Percentiles rank a stretch among this genome's conserved stretches.
Evolutionary conservation across 192 early-diverging fungal genomes (phyloP).

Genomic region (Globomyces pollinis-pini): DNA sequence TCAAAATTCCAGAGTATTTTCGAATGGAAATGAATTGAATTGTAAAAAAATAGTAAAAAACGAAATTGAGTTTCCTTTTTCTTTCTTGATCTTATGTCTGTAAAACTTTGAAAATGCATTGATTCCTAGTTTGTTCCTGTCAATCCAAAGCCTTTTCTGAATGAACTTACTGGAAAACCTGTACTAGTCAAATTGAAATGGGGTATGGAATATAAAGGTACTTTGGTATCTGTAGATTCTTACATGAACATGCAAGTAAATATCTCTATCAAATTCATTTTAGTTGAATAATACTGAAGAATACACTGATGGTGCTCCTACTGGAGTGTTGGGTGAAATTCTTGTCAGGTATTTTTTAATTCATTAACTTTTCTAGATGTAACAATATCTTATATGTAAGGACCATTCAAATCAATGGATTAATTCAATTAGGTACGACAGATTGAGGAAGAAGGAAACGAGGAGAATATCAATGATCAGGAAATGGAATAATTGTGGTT

Average conservation of each 20-base stretch:
- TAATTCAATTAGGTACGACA: too few species aligned
- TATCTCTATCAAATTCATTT: slow-evolving; percentile 10
- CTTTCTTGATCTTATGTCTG: too few species aligned
- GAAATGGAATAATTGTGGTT: slow-evolving; percentile 10
- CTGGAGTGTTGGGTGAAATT: slow-evolving; percentile 84
- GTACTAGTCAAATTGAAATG: slow-evolving; percentile 94
- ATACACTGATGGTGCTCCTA: slow-evolving; percentile 84
- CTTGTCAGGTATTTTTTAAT: too few species aligned
- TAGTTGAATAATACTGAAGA: slow-evolving; percentile 92
- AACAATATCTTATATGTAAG: slow-evolving; percentile 44
- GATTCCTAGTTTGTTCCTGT: slow-evolving; percentile 90
- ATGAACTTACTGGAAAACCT: slow-evolving; percentile 84
- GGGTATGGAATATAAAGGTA: slow-evolving; percentile 97
- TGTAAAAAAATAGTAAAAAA: too few species aligned
- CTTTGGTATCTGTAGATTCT: slow-evolving; percentile 79
- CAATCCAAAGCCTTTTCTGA: slow-evolving; percentile 96
- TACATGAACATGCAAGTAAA: slow-evolving; percentile 96
- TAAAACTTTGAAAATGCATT: too few species aligned
- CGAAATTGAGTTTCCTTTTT: too few species aligned
- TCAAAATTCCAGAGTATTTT: too few species aligned
- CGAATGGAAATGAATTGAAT: too few species aligned
- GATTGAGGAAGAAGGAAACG: background rate
- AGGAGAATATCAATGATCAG: too few species aligned
- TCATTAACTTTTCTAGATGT: too few species aligned
- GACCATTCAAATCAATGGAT: too few species aligned